Evolutionary conservation across 2,329 filamentous ascomycete genomes (phyloP), one percentile per base, ranked within the genome.

Genomic region (Erysiphe pulchra): DNA sequence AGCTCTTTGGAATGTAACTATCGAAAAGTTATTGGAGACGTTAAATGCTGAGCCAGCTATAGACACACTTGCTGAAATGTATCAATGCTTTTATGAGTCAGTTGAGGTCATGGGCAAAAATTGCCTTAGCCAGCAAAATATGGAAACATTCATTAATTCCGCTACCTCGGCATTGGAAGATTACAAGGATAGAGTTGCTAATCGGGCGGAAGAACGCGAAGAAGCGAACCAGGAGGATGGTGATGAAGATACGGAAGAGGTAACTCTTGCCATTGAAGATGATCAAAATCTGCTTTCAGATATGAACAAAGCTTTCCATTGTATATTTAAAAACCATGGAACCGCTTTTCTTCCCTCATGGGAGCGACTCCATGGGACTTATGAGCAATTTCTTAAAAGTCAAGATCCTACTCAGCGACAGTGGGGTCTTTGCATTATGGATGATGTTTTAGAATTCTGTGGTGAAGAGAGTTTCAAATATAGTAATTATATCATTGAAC

Each of bases 251-350:
- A 78, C 78, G 14, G 81, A 94, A 54, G 87, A 94, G 45, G 73
- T 78, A 40, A 69, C 92, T 31, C 80, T 92, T 54, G 90, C 87
- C 12, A 86, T 98, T 42, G 90, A 98, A 61, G 90, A 98, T 54
- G 90, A 98, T 59, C 87, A 95, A 63, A 93, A 85, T 18, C 70
- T 98, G 16, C 71, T 98, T 39, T 93, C 86, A 1, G 90, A 98
- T 58, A 98, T 98, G 90, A 98, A 98, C 73, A 98, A 98, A 68
- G 87, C 90, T 0, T 98, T 92, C 71, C 90, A 98, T 63, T 87
- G 85, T 49, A 84, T 98, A 52, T 98, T 98, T 71, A 95, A 95
- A 68, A 86, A 93, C 64, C 85, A 94, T 59, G 82, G 83, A 20
- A 69, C 75, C 10, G 66, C 71, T 11, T 98, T 98, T 68, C 69